These are phyloP conservation scores for Bisporella sp. DNA, from an alignment of 2,329 filamentous ascomycete genomes.

Conservation along the genomic window DNA sequence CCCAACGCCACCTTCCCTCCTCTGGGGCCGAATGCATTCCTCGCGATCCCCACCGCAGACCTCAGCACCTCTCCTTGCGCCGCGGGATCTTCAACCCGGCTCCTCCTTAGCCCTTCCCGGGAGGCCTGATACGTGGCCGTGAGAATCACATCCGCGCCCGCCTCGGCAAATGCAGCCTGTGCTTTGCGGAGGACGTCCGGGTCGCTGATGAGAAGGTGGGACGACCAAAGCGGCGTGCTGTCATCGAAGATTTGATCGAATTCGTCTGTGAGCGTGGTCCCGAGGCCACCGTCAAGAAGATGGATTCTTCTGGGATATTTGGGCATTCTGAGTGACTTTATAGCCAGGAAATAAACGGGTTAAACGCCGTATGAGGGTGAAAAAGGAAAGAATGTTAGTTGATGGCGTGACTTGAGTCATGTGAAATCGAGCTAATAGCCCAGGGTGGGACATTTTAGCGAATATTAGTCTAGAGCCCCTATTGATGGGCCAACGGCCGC, in stretches of 20 bases:
- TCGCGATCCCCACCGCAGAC: constrained; percentile 31
- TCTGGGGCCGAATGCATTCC: constrained; percentile 22
- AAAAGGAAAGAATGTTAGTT: too few relatives aligned
- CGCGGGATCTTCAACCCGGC: constrained; percentile 1
- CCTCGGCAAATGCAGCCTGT: constrained; percentile 29
- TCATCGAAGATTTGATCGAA: constrained; percentile 45
- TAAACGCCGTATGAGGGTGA: too few relatives aligned
- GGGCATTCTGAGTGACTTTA: too few relatives aligned
- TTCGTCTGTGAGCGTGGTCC: constrained; percentile 56
- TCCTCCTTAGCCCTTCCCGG: constrained; percentile 41
- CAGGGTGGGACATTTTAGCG: too few relatives aligned
- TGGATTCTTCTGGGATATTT: too few relatives aligned
- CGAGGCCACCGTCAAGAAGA: constrained; percentile 55
- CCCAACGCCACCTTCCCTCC: constrained; percentile 45
- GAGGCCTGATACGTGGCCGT: constrained; percentile 64
- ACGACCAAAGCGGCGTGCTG: constrained; percentile 59
- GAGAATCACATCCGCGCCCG: constrained; percentile 55
- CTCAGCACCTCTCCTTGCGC: constrained; percentile 38
- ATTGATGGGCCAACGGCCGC: too few relatives aligned
- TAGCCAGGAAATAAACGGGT: too few relatives aligned
- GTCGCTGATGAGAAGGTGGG: constrained; percentile 55
- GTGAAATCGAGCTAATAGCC: too few relatives aligned
- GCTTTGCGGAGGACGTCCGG: constrained; percentile 29
- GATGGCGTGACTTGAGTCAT: too few relatives aligned
- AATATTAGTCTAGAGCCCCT: too few relatives aligned